Evolutionary conservation across 306 rosid genomes (phyloP).

Genomic region (Citrullus amarus): DNA sequence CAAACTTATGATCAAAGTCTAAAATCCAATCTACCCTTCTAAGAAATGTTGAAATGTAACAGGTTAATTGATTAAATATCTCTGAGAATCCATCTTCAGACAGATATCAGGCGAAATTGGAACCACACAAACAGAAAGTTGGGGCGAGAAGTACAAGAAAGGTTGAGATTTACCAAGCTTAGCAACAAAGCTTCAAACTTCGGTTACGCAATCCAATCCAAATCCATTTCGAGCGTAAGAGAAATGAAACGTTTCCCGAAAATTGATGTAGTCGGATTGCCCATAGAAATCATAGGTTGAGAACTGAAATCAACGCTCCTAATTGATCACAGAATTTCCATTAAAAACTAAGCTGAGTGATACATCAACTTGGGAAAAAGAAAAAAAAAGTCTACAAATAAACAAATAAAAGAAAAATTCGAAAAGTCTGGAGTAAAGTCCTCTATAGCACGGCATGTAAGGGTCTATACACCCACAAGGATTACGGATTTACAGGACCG

Average conservation of each 20-base stretch:
- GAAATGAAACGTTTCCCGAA: not conserved
- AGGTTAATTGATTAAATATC: no score
- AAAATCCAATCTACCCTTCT: not conserved
- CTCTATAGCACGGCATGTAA: slow-evolving; percentile 2
- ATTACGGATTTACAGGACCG: slow-evolving; percentile 45
- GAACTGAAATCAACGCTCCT: not conserved
- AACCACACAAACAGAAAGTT: not conserved
- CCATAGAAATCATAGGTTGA: not conserved
- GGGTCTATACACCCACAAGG: slow-evolving; percentile 20
- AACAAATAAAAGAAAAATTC: slow-evolving; percentile 15
- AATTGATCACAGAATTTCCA: slow-evolving; percentile 2
- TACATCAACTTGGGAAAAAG: not conserved
- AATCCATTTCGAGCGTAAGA: not conserved
- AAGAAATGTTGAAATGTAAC: not conserved
- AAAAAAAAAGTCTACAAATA: not conserved
- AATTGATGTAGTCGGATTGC: not conserved
- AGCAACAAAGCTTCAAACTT: not conserved
- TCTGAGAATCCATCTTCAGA: not conserved
- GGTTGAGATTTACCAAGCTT: slow-evolving; percentile 1
- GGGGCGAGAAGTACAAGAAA: not conserved
- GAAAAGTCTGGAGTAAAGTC: slow-evolving; percentile 6
- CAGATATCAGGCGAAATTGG: not conserved
- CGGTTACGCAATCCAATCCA: not conserved
- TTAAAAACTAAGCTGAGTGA: slow-evolving; percentile 5
- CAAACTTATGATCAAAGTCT: not conserved